phyloP scores from a whole-genome alignment of 768 basidiomycete species.

The Lactarius vividus region DNA sequence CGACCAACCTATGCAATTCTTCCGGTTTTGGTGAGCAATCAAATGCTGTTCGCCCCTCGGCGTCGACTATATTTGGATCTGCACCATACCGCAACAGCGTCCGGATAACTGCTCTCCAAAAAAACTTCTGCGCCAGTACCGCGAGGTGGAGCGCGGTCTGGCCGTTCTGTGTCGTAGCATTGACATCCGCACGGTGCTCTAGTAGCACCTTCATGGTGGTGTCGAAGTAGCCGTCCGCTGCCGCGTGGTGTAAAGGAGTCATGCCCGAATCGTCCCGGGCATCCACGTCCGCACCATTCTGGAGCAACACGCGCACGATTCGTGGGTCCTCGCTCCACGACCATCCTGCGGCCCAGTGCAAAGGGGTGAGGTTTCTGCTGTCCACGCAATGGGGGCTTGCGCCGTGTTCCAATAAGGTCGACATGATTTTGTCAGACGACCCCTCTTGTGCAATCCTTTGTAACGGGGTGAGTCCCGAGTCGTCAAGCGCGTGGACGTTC shows the following conservation, averaged over 20 bases:
- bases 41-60: not conserved
- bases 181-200: not conserved
- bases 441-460: not conserved
- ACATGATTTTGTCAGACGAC: not conserved
- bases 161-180: not conserved
- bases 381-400: not conserved
- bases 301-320: not conserved
- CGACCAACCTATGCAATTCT: not conserved
- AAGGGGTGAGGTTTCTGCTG: not conserved
- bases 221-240: not conserved
- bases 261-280: slow-evolving; percentile 2
- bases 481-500: not conserved
- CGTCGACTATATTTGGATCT: slow-evolving; percentile 6
- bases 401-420: not conserved
- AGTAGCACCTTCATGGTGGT: not conserved
- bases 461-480: not conserved
- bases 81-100: slow-evolving; percentile 7
- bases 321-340: not conserved
- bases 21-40: not conserved
- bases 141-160: not conserved
- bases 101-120: not conserved
- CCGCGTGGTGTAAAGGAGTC: slow-evolving; percentile 8
- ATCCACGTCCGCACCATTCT: slow-evolving; percentile 4
- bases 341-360: not conserved
- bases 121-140: not conserved